phyloP scores from a whole-genome alignment of 2,329 filamentous ascomycete genomes.

The Apiospora phragmitis region DNA sequence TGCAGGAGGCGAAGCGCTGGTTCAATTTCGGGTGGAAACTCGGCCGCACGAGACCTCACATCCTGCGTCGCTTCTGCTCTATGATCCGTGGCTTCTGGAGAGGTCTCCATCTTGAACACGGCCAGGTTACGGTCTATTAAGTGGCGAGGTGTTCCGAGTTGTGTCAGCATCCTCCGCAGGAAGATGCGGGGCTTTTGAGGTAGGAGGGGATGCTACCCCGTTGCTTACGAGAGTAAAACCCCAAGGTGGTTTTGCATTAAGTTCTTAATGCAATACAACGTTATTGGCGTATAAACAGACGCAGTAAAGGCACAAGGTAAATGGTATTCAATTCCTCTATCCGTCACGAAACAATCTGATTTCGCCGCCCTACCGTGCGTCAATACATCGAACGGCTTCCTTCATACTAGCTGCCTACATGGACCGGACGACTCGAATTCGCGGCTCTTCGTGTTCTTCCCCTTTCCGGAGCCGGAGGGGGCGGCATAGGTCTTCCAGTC shows the following conservation, averaged over 20 bases:
- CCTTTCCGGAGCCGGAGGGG: background rate
- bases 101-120: background rate
- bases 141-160: background rate
- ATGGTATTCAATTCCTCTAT: no score
- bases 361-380: no score
- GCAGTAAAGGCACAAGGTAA: no score
- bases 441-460: background rate
- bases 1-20: slow-evolving; percentile 20
- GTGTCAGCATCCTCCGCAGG: background rate
- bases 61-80: background rate
- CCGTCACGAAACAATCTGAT: no score
- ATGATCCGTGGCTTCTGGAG: rapidly evolving
- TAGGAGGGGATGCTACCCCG: background rate
- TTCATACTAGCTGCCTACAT: background rate
- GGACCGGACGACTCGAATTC: background rate
- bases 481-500: no score
- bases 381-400: no score
- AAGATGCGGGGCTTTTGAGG: background rate
- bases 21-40: background rate
- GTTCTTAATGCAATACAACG: no score
- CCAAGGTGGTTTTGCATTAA: no score
- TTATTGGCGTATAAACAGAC: no score
- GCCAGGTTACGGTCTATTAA: background rate
- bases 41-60: background rate
- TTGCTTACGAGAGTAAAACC: background rate